A percentile compares a stretch with the other conserved stretches of the same genome.
These are phyloP conservation scores for Speleostelium caveatum DNA, from an alignment of 78 protist species.

Conservation along the genomic window DNA sequence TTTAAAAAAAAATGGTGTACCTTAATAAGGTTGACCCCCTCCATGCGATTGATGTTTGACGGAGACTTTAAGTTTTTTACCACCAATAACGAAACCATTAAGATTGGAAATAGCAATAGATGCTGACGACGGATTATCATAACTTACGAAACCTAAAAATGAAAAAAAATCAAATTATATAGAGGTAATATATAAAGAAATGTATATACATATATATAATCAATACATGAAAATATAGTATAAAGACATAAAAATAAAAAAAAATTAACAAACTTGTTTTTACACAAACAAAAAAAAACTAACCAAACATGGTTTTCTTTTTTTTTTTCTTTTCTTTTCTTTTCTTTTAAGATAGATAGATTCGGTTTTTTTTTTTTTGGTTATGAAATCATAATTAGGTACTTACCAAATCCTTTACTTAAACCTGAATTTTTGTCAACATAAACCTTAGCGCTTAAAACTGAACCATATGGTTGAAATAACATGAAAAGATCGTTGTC, in stretches of 20 bases:
- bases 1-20: too few relatives aligned
- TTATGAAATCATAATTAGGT: not conserved
- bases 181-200: not conserved
- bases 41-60: conserved; percentile 57
- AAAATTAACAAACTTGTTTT: too few relatives aligned
- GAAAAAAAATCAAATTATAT: not conserved
- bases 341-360: not conserved
- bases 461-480: conserved; percentile 85
- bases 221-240: not conserved
- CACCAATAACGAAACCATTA: conserved; percentile 84
- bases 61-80: conserved; percentile 88
- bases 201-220: too few relatives aligned
- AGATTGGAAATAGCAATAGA: conserved; percentile 78
- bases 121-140: conserved; percentile 85
- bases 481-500: conserved; percentile 72
- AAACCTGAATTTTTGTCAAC: conserved; percentile 84
- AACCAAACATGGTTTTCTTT: too few relatives aligned
- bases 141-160: conserved; percentile 83
- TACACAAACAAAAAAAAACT: too few relatives aligned
- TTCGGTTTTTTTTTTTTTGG: not conserved
- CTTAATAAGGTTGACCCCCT: conserved; percentile 36
- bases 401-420: conserved; percentile 89
- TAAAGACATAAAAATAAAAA: too few relatives aligned
- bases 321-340: too few relatives aligned
- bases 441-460: conserved; percentile 86